Conservation (phyloP, 2,329 filamentous ascomycete species). For the Chalaropsis ovoidea region DNA sequence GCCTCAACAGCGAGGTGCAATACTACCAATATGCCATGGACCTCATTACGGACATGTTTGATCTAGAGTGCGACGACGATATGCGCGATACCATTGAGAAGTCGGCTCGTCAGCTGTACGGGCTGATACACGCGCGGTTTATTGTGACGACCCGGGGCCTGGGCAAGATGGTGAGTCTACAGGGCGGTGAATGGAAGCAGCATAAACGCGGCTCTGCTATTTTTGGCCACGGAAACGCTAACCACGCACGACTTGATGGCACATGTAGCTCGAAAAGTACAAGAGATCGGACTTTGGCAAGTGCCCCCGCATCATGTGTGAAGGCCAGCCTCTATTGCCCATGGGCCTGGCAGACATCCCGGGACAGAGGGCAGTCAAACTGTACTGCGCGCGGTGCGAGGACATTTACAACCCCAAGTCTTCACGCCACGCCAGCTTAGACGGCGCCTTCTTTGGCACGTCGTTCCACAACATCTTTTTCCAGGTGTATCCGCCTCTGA, state of each 20-base stretch:
- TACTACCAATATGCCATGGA: conserved; percentile 99
- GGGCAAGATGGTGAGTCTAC: conserved; percentile 73
- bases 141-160: conserved; percentile 91
- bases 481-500: conserved; percentile 87
- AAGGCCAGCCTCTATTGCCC: conserved; percentile 82
- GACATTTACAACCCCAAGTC: conserved; percentile 99
- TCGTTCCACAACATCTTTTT: conserved; percentile 99
- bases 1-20: conserved; percentile 91
- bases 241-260: background rate
- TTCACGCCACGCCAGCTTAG: conserved; percentile 84
- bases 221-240: background rate
- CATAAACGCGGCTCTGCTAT: background rate
- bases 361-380: conserved; percentile 81
- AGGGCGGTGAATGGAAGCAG: background rate
- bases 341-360: conserved; percentile 89
- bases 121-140: conserved; percentile 89
- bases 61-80: conserved; percentile 96
- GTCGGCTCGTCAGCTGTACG: conserved; percentile 88
- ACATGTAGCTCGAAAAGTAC: conserved; percentile 84
- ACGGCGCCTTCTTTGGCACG: conserved; percentile 95
- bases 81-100: conserved; percentile 98
- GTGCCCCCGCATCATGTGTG: conserved; percentile 91
- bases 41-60: conserved; percentile 94
- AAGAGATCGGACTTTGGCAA: conserved; percentile 98
- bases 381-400: conserved; percentile 95